Conservation (phyloP, 2,329 filamentous ascomycete species). For the Cercospora sp. region DNA sequence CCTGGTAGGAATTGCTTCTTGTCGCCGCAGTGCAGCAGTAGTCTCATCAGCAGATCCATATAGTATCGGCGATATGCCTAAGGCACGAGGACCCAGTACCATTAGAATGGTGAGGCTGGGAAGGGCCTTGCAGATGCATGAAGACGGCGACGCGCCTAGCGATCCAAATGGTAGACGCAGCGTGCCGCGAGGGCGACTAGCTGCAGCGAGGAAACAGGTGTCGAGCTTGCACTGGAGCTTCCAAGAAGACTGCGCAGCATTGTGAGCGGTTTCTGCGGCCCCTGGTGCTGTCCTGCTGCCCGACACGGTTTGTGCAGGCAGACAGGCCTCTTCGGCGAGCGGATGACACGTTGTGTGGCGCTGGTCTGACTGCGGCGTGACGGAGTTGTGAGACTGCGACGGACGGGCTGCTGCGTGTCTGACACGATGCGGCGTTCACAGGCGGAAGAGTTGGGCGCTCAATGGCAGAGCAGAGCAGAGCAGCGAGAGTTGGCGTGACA, state of each 20-base stretch:
- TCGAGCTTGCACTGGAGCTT: constrained; percentile 5
- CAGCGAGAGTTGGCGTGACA: too few species aligned
- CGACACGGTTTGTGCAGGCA: neutral
- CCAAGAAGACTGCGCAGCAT: neutral
- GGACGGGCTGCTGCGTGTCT: neutral
- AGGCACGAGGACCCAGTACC: neutral
- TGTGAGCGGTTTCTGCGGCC: neutral
- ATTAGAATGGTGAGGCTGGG: constrained; percentile 3
- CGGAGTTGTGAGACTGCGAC: neutral
- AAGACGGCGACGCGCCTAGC: neutral
- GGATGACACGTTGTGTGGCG: constrained; percentile 1
- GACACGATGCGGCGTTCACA: neutral
- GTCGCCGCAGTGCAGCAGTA: neutral
- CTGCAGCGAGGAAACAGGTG: constrained; percentile 9
- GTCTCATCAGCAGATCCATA: neutral
- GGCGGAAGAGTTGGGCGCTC: neutral
- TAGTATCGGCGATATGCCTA: neutral
- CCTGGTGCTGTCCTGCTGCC: neutral
- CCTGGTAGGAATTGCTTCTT: neutral
- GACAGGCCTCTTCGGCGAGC: neutral
- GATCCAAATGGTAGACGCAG: constrained; percentile 4
- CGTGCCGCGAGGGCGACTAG: neutral
- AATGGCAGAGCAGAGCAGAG: neutral
- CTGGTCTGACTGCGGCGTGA: neutral
- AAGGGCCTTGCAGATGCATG: neutral